These are phyloP conservation scores for Scheffersomyces stambukii DNA, from an alignment of 1,139 yeast genomes.

Conservation along the genomic window DNA sequence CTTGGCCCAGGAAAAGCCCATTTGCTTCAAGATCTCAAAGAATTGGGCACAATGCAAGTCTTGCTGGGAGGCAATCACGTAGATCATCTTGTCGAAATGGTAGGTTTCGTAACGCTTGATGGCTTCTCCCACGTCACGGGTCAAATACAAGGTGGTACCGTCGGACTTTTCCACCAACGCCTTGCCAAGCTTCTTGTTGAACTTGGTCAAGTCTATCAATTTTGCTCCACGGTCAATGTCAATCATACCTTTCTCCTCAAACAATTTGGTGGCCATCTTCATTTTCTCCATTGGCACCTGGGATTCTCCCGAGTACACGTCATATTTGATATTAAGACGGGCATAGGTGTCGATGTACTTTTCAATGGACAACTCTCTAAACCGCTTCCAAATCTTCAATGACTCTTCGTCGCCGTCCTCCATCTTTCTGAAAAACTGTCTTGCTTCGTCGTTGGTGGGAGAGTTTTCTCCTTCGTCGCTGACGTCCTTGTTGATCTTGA, in stretches of 20 bases:
- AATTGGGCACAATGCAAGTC: slow-evolving; percentile 93
- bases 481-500: slow-evolving; percentile 76
- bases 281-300: slow-evolving; percentile 77
- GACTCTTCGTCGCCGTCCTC: slow-evolving; percentile 90
- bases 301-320: slow-evolving; percentile 92
- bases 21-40: slow-evolving; percentile 88
- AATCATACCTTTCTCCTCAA: slow-evolving; percentile 67
- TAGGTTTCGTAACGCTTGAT: slow-evolving; percentile 80
- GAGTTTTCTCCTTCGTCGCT: slow-evolving; percentile 9
- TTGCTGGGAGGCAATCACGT: slow-evolving; percentile 94
- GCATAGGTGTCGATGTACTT: slow-evolving; percentile 86
- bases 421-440: slow-evolving; percentile 85
- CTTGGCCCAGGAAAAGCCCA: slow-evolving; percentile 89
- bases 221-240: slow-evolving; percentile 91
- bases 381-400: slow-evolving; percentile 74
- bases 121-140: slow-evolving; percentile 98
- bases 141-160: slow-evolving; percentile 90
- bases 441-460: slow-evolving; percentile 74
- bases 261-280: slow-evolving; percentile 58
- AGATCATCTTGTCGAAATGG: slow-evolving; percentile 92
- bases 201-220: slow-evolving; percentile 78
- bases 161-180: slow-evolving; percentile 91
- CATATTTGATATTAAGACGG: slow-evolving; percentile 85
- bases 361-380: slow-evolving; percentile 85
- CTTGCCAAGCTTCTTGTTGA: slow-evolving; percentile 91